Base-by-base conservation (phyloP, 495 filamentous ascomycete genomes). In the Parmelia sp. region DNA sequence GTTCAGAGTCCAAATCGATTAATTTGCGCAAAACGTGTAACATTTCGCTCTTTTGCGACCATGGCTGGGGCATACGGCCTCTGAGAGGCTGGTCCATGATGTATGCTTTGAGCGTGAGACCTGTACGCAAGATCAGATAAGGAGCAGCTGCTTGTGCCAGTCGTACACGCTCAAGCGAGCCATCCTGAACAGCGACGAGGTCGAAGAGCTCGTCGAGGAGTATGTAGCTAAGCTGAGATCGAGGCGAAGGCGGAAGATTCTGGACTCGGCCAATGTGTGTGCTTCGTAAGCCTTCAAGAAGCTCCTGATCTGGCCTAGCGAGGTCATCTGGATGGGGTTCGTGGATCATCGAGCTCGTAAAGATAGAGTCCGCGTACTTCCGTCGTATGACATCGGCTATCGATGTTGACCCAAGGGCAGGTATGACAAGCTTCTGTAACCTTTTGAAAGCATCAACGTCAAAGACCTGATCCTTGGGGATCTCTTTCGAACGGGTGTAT, bases 31-130 rank as follows among this genome's bases (percentile, higher is more conserved):
- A 76, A 35, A 94, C 79, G 63, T 90, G 86, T 1, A 89, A 72
- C 57, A 98, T 75, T 68, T 94, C 92, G 68, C 82, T 84, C 47
- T 90, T 84, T 69, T 96, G 90, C 0, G 84, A 84, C 19, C 88
- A 81, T 7, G 94, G 94, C 73, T 95, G 91, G 37, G 94, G 94
- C 88, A 94, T 92, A n/a, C 86, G 79, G 0, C 94, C 95, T 21
- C 94, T 81, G 15, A 98, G 78, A 21, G 94, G 94, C 70, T 97
- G 94, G 74, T 98, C 94, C 8, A 91, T 88, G 55, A 93, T 87
- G 70, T 96, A 97, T 5, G 86, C 79, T 58, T 90, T 85, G 36
- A 98, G 73, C 1, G 90, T 85, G 11, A 96, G 77, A 2, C 89
- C 91, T 31, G 85, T 85, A 8, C 94, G 86, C 7, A 96, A 80